Evolutionary conservation across 768 basidiomycete genomes (phyloP).

Genomic region (Cyclocybe aegerita): DNA sequence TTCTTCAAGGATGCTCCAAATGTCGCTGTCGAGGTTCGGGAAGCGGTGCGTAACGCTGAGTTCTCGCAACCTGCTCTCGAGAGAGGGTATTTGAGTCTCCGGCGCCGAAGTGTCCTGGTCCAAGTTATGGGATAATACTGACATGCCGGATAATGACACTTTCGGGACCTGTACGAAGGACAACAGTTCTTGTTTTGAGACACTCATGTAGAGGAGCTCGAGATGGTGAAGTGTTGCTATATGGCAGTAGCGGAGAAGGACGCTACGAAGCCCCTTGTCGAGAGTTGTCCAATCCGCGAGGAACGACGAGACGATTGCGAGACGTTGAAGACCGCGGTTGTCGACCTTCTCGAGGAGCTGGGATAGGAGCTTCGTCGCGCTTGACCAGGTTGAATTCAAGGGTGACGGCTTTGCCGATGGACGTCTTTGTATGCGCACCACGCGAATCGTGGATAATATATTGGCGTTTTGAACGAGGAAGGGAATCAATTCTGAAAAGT

Average conservation of each 20-base stretch:
- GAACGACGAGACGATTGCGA: conserved; percentile 1
- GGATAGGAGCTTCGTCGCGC: conserved; percentile 5
- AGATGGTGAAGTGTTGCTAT: not conserved
- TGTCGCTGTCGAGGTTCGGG: no score
- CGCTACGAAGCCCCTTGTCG: conserved; percentile 1
- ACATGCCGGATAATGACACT: conserved; percentile 10
- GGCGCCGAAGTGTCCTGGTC: not conserved
- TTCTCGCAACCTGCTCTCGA: no score
- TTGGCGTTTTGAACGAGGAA: conserved; percentile 9
- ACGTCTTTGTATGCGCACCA: not conserved
- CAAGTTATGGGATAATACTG: not conserved
- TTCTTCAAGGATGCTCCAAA: not conserved
- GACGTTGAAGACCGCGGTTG: not conserved
- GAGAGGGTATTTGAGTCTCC: not conserved
- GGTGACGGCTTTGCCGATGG: not conserved
- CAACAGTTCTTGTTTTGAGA: conserved; percentile 4
- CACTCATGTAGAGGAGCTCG: not conserved
- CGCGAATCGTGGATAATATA: conserved; percentile 3
- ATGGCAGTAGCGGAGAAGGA: conserved; percentile 2
- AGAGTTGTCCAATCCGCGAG: conserved; percentile 8
- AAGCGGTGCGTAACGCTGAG: no score
- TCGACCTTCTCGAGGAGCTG: not conserved
- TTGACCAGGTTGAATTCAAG: not conserved
- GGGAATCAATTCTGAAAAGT: conserved; percentile 2
- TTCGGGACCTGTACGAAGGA: conserved; percentile 4